Evolutionary conservation across 2,329 filamentous ascomycete genomes (phyloP), one percentile per base, ranked within the genome.

Genomic region (Phyllosticta citriasiana): DNA sequence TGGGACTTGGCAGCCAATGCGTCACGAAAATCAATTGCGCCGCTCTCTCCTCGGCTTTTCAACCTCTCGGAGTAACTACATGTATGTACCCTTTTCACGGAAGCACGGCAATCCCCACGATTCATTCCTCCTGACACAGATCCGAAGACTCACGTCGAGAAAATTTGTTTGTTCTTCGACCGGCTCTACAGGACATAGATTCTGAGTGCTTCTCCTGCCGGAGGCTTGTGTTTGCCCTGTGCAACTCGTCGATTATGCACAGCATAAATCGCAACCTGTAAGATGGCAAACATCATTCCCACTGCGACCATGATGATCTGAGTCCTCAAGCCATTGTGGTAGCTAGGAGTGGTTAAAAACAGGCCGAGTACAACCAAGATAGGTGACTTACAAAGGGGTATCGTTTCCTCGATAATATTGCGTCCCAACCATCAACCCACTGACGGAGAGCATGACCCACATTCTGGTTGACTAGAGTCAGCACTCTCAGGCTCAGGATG

Each of bases 391-490:
- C 68, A 77, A 75, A 2, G 79, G 76, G 19, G 71, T 67, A 64
- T 80, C 77, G 10, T 71, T 66, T 1, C 67, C 72, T 24, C 74
- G 73, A 59, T 80, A 82, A 47, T 80, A 80, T 64, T 80, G 79
- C 8, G 79, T 77, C 0, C 80, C 79, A 0, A 76, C 77, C 78
- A 82, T 80, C 59, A 82, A 63, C 0, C 80, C 79, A 12, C 69
- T 74, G 7, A 79, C 81, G 2, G 79, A 78, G n/a, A 71, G 75
- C 79, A 81, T 81, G 1, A 82, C 79, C 73, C 73, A 75, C 76
- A 78, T 74, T 9, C 56, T 58, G 0, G 64, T 70, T 40, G 0
- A 22, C 16, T 10, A 16, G 51, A 64, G 61, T 60, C 12, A 3
- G 4, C 12, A 24, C n/a, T 2, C 9, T 19, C 14, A 7, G 16